phyloP scores from a whole-genome alignment of 106 monocot species.

The Dactylorhiza incarnata region DNA sequence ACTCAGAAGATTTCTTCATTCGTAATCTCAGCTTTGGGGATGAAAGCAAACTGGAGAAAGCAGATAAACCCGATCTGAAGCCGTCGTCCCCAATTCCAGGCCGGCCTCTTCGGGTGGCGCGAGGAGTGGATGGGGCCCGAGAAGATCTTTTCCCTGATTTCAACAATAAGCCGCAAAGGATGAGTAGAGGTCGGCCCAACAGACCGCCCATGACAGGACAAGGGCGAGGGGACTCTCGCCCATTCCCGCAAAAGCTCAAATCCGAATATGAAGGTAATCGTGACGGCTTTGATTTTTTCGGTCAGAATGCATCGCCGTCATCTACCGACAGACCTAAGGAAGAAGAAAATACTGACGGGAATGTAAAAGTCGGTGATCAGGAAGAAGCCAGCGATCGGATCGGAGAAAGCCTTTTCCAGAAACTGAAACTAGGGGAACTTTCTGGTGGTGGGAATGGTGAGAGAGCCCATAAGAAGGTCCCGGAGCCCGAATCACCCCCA shows the following conservation, averaged over 20 bases:
- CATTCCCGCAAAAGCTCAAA: constrained; percentile 14
- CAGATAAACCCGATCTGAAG: not conserved
- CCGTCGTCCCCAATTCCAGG: not conserved
- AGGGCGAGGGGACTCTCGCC: not conserved
- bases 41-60: constrained; percentile 6
- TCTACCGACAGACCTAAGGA: constrained; percentile 4
- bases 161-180: constrained; percentile 7
- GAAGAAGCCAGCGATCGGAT: constrained; percentile 12
- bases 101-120: constrained; percentile 10
- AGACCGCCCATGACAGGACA: constrained; percentile 12
- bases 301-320: not conserved
- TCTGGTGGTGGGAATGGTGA: not conserved
- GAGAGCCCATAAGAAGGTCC: constrained; percentile 4
- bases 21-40: constrained; percentile 47
- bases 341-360: not conserved
- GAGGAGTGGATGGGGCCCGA: not conserved
- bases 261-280: not conserved
- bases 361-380: constrained; percentile 3
- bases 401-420: constrained; percentile 20
- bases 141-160: constrained; percentile 25
- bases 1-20: constrained; percentile 38
- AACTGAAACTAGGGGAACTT: constrained; percentile 24
- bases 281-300: not conserved
- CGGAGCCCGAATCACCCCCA: constrained; percentile 16
- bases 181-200: constrained; percentile 4